A percentile compares a stretch with the other conserved stretches of the same genome.
These are phyloP conservation scores for Pyronema domesticum DNA, from an alignment of 495 filamentous ascomycete genomes.

Conservation along the genomic window DNA sequence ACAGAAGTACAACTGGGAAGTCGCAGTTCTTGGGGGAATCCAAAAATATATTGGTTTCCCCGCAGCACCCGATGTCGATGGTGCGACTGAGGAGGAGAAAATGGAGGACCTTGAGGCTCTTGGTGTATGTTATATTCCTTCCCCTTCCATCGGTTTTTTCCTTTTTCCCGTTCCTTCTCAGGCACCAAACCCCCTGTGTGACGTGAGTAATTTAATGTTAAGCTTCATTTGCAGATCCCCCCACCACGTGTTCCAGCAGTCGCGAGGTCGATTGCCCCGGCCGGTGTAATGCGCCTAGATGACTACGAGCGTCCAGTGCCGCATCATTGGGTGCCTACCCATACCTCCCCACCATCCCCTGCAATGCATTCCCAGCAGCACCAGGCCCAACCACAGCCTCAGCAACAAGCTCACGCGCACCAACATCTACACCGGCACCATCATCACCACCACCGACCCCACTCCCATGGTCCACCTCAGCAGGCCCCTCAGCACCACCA, in stretches of 20 bases:
- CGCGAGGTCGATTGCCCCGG: conserved; percentile 18
- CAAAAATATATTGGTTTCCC: conserved; percentile 92
- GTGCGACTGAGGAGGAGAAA: conserved; percentile 51
- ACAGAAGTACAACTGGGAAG: conserved; percentile 80
- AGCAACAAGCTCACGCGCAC: conserved; percentile 13
- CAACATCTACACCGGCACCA: conserved; percentile 24
- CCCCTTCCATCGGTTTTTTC: conserved; percentile 7
- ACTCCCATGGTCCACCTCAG: background rate
- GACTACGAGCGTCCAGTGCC: conserved; percentile 16
- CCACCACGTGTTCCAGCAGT: conserved; percentile 19
- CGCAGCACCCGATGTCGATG: conserved; percentile 65
- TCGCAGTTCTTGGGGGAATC: conserved; percentile 73
- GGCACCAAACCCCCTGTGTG: conserved; percentile 4
- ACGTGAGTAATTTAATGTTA: conserved; percentile 2
- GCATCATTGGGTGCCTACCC: conserved; percentile 13
- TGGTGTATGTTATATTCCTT: conserved; percentile 44
- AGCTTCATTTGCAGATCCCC: conserved; percentile 21
- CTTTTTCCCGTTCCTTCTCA: conserved; percentile 10
- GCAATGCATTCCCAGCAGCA: conserved; percentile 8
- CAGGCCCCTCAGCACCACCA: background rate
- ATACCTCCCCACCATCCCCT: conserved; percentile 20
- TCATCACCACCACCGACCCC: conserved; percentile 12
- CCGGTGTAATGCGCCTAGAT: conserved; percentile 18
- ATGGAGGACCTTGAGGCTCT: conserved; percentile 81
- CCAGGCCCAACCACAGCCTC: background rate